phyloP scores from a whole-genome alignment of 2,329 filamentous ascomycete species.

The Xylaria hypoxylon region DNA sequence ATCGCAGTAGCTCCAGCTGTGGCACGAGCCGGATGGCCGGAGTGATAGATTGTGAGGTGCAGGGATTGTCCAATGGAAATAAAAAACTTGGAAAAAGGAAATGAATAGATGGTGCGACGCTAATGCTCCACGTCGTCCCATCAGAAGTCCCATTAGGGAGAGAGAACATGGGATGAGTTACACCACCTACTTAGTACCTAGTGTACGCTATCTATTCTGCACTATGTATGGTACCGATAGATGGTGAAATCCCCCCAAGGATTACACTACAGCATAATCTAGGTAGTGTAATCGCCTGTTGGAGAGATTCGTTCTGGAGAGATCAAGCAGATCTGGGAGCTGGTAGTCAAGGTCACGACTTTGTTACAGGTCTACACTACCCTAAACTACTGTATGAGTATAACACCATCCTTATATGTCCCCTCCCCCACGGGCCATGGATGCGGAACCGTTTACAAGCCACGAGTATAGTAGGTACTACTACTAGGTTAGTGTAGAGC shows the following conservation, averaged over 20 bases:
- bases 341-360: too few species aligned
- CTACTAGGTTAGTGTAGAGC: too few species aligned
- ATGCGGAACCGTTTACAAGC: conserved; percentile 20
- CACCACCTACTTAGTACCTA: neutral
- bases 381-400: too few species aligned
- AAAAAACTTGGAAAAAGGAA: conserved; percentile 34
- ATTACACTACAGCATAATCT: neutral
- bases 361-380: too few species aligned
- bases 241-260: neutral
- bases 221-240: neutral
- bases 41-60: conserved; percentile 20
- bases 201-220: neutral
- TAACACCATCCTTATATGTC: too few species aligned
- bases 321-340: too few species aligned
- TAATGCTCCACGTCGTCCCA: conserved; percentile 28
- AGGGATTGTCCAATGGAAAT: conserved; percentile 15
- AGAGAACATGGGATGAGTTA: neutral
- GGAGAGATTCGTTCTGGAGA: too few species aligned
- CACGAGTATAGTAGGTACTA: too few species aligned
- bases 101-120: conserved; percentile 28
- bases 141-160: neutral
- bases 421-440: neutral
- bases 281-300: too few species aligned
- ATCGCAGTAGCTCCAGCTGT: conserved; percentile 7
- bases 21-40: conserved; percentile 35